Evolutionary conservation across 176 grass and related monocot species (phyloP), one percentile per base, ranked within the genome.

Genomic region (Pontederia paniculata): DNA sequence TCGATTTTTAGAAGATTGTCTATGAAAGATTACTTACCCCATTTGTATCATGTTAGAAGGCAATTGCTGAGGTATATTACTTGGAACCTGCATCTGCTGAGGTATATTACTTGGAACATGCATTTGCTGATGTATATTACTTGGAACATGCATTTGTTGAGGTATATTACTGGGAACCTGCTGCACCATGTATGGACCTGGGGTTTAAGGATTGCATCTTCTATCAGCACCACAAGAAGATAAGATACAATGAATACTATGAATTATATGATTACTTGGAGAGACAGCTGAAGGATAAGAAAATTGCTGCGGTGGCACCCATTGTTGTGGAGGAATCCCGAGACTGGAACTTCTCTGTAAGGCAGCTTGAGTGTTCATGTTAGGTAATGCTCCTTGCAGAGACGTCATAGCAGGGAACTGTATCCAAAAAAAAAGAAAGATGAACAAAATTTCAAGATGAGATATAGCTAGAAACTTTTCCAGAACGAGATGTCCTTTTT

Each of bases 151-250:
- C 25, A 31, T 47, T 67, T 97, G 86, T 62, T 77, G 71, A 20
- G 80, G 45, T 43, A 80, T 82, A 45, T 65, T 77, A 54, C 65
- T 83, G 59, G 74, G 80, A 72, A 60, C 37, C 65, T 88, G 83
- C 60, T 81, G 86, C 74, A 82, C 84, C 86, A 79, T 81, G 66
- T 82, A 84, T 68, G 76, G 86, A 43, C 77, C 93, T 98, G 83
- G 77, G 69, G 21, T 77, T 76, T 58, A 19, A 16, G 23, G 9
- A 22, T 52, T n/a, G n/a, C n/a, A 28, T 5, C 9, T 12, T 52
- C 51, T 71, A 57, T 21, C 15, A 69, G 69, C 21, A 44, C 21
- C 31, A 48, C 5, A 17, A 48, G 25, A 62, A 51, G 9, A 10
- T 22, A 17, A 67, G 23, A 50, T 51, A 12, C 25, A 47, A 62